Evolutionary conservation across 1,284 basidiomycete species (phyloP).

Genomic region (Boletellus deceptivus): DNA sequence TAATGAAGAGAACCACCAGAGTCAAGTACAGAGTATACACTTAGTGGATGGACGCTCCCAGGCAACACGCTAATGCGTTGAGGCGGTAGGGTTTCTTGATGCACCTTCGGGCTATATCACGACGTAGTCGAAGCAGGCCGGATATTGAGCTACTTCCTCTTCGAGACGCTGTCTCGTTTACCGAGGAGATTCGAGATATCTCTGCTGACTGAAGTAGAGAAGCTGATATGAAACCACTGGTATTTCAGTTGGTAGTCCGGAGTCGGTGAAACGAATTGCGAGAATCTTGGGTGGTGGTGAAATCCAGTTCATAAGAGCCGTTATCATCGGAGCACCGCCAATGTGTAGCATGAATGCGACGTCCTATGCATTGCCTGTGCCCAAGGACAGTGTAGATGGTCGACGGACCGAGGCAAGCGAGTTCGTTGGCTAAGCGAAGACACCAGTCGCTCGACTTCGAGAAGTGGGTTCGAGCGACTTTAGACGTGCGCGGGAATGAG

Average conservation of each 20-base stretch:
- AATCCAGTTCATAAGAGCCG: slow-evolving; percentile 53
- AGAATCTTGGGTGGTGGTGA: slow-evolving; percentile 39
- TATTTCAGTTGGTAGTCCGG: slow-evolving; percentile 47
- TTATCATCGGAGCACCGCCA: slow-evolving; percentile 58
- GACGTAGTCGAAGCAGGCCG: slow-evolving; percentile 38
- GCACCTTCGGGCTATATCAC: slow-evolving; percentile 44
- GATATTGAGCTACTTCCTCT: slow-evolving; percentile 59
- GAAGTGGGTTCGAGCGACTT: no score
- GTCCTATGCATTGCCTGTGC: slow-evolving; percentile 51
- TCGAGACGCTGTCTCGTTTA: slow-evolving; percentile 49
- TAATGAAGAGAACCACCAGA: slow-evolving; percentile 40
- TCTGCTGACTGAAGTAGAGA: slow-evolving; percentile 9
- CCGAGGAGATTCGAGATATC: slow-evolving; percentile 40
- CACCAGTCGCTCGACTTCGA: no score
- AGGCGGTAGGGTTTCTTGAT: slow-evolving; percentile 52
- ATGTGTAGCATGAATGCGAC: slow-evolving; percentile 47
- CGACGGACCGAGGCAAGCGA: no score
- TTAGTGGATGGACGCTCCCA: slow-evolving; percentile 50
- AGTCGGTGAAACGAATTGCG: slow-evolving; percentile 48
- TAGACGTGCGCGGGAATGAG: no score
- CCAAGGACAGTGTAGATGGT: slow-evolving; percentile 24
- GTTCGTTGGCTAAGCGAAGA: no score
- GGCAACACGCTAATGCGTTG: slow-evolving; percentile 46
- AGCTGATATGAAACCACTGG: slow-evolving; percentile 15
- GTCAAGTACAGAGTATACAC: slow-evolving; percentile 51